Base-by-base conservation (phyloP, 2,329 filamentous ascomycete genomes). In the Amauroascus niger region DNA sequence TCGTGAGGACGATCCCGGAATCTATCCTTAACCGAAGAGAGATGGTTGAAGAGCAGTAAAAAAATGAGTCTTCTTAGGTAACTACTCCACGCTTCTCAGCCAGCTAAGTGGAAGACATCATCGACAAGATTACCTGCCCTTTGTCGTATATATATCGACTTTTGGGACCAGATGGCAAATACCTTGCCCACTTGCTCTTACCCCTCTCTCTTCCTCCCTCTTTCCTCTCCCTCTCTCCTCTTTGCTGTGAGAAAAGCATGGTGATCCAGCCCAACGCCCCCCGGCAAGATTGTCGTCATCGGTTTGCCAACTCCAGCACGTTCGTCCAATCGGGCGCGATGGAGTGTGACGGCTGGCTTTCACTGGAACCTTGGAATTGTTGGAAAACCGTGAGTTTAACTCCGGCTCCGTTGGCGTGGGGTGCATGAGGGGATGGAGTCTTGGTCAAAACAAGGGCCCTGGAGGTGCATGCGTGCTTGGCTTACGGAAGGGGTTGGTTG, bases 281-380 rank as follows among this genome's bases (percentile, higher is more conserved):
- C 26, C 6, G 33, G 30, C 32, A 30, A 40, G 26, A 8, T 39
- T 7, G 43, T 53, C 51, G 51, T 53, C 51, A 53, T 53, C 51
- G 51, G 51, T 43, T 37, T 48, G 35, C 44, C 43, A 48, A 47
- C 22, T 43, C 43, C n/a, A 22, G 3, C 32, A 24, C 7, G 20
- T 1, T 32, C 24, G 28, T 40, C 51, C 51, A 53, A 53, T 53
- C 51, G 51, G 51, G 51, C 51, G 30, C 18, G 18, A 14, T 41
- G 51, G 44, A 53, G 16, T 22, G 35, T 8, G 32, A 32, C 45
- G 44, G 45, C 33, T 48, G 44, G 24, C 35, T 48, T 41, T 53
- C 32, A 9, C 3, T n/a, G 28, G 28, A 41, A 32, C 43, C 51
- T 43, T 53, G 51, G 32, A 53, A 48, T 47, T 47, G 51, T 53